These are phyloP conservation scores for Claviceps purpurea DNA, from an alignment of 2,329 filamentous ascomycete species.

Conservation along the genomic window DNA sequence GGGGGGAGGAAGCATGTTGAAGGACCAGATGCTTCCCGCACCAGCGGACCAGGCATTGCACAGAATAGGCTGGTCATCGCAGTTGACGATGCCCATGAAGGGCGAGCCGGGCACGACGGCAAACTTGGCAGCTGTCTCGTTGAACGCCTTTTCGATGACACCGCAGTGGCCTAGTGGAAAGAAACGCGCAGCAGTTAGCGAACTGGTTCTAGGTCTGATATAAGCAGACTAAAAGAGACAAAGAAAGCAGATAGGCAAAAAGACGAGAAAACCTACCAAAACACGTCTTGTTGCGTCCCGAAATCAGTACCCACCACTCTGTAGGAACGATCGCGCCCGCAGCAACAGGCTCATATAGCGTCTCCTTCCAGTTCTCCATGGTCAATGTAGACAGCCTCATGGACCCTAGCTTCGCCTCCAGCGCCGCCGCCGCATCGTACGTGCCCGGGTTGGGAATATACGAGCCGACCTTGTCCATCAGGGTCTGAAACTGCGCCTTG, in stretches of 20 bases:
- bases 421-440: conserved; percentile 27
- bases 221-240: background rate
- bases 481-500: conserved; percentile 49
- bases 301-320: conserved; percentile 65
- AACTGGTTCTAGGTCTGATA: background rate
- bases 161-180: conserved; percentile 45
- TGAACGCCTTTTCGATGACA: conserved; percentile 49
- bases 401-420: conserved; percentile 25
- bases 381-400: conserved; percentile 41
- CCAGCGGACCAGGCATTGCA: conserved; percentile 61
- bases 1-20: conserved; percentile 52
- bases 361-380: conserved; percentile 57
- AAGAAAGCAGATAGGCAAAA: conserved; percentile 8
- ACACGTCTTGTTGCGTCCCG: conserved; percentile 68
- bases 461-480: conserved; percentile 46
- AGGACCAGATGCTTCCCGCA: conserved; percentile 51
- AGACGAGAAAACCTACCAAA: conserved; percentile 35
- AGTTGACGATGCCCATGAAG: conserved; percentile 57
- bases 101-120: conserved; percentile 47
- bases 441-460: conserved; percentile 36
- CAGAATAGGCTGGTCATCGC: conserved; percentile 59
- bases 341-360: conserved; percentile 48
- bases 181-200: background rate
- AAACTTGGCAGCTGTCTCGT: conserved; percentile 52
- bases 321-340: conserved; percentile 48